phyloP scores from a whole-genome alignment of 1,284 basidiomycete genomes.

The Gastroboletus turbinatus region DNA sequence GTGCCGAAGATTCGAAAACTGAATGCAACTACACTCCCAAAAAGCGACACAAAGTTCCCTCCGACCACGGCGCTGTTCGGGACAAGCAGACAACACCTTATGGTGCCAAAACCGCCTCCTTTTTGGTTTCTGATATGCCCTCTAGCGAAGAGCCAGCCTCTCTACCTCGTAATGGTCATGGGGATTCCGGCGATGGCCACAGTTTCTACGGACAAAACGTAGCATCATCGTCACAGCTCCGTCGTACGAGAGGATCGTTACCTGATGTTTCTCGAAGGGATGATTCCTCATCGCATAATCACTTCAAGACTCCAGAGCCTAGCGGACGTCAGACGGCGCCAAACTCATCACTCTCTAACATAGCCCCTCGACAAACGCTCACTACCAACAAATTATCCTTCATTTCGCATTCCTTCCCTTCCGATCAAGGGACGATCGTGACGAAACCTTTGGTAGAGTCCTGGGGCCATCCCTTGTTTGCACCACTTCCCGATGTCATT shows the following conservation, averaged over 20 bases:
- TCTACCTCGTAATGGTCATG: conserved; percentile 17
- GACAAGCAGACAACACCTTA: conserved; percentile 42
- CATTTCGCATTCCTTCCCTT: conserved; percentile 35
- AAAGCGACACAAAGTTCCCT: conserved; percentile 56
- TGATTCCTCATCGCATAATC: conserved; percentile 17
- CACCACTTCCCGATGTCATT: conserved; percentile 55
- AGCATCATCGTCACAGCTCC: conserved; percentile 33
- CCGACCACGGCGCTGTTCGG: conserved; percentile 42
- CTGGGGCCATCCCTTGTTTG: conserved; percentile 58
- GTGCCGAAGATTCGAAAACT: conserved; percentile 47
- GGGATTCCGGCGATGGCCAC: conserved; percentile 33
- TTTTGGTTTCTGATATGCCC: conserved; percentile 45
- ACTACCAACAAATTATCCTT: conserved; percentile 33
- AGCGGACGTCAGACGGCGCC: conserved; percentile 18
- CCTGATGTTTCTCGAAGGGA: conserved; percentile 24
- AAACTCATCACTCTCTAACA: conserved; percentile 17
- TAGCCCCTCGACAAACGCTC: conserved; percentile 24
- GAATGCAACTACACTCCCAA: conserved; percentile 70
- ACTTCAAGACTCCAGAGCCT: conserved; percentile 28
- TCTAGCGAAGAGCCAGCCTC: conserved; percentile 31
- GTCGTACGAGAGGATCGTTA: conserved; percentile 24
- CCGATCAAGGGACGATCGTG: conserved; percentile 36
- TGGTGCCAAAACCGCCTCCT: conserved; percentile 50
- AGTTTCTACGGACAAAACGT: conserved; percentile 40
- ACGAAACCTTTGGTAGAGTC: conserved; percentile 46